A percentile compares a stretch with the other conserved stretches of the same genome.
These are phyloP conservation scores for Aspergillus luchuensis DNA, from an alignment of 2,329 filamentous ascomycete genomes.

Conservation along the genomic window DNA sequence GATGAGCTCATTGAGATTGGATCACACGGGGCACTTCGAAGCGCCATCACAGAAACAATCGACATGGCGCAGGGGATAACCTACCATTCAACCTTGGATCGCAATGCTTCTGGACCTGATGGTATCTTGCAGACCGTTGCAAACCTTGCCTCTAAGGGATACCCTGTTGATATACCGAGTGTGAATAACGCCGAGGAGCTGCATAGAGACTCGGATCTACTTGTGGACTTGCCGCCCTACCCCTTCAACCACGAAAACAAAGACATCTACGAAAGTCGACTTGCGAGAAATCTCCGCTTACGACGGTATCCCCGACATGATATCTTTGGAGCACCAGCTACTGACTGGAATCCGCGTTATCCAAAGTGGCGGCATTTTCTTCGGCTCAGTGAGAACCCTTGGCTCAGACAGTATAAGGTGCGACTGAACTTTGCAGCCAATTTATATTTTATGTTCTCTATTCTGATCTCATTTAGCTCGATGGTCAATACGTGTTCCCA, in stretches of 20 bases:
- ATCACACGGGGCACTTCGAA: slow-evolving; percentile 8
- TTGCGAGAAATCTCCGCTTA: slow-evolving; percentile 23
- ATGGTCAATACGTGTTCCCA: slow-evolving; percentile 16
- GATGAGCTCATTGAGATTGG: slow-evolving; percentile 14
- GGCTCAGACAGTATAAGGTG: slow-evolving; percentile 49
- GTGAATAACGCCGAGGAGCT: slow-evolving; percentile 20
- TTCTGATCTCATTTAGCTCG: too few species aligned
- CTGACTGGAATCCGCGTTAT: slow-evolving; percentile 45
- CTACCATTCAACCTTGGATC: slow-evolving; percentile 31
- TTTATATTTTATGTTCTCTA: too few species aligned
- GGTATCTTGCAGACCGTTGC: slow-evolving; percentile 26
- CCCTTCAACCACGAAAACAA: slow-evolving; percentile 40
- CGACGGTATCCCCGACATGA: slow-evolving; percentile 10
- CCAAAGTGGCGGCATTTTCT: slow-evolving; percentile 18
- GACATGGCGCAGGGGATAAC: background rate
- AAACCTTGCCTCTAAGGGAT: slow-evolving; percentile 23
- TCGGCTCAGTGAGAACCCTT: slow-evolving; percentile 26
- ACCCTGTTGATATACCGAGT: slow-evolving; percentile 24
- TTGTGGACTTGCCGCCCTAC: slow-evolving; percentile 39
- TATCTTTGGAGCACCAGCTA: slow-evolving; percentile 17
- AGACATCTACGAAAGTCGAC: slow-evolving; percentile 38
- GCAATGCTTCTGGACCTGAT: slow-evolving; percentile 17
- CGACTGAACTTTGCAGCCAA: too few species aligned
- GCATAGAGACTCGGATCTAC: background rate
- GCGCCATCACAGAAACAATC: slow-evolving; percentile 9